A percentile compares a stretch with the other conserved stretches of the same genome.
Evolutionary conservation across 805 yeast genomes (phyloP).

Genomic region (Candida schatavii): DNA sequence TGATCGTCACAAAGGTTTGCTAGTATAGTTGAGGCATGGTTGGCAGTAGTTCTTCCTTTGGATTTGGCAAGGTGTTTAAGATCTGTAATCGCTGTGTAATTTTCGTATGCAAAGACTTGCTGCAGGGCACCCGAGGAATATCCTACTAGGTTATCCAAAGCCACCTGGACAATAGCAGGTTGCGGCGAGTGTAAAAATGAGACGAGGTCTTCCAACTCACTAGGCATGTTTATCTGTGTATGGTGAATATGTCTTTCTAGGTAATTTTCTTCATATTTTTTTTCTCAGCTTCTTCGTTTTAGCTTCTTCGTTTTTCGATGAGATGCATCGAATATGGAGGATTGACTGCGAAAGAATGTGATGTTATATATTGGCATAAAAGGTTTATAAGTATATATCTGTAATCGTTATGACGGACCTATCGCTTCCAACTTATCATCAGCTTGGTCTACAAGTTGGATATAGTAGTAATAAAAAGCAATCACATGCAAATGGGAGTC

Average conservation of each 20-base stretch:
- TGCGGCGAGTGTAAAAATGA: constrained; percentile 79
- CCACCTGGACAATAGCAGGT: constrained; percentile 76
- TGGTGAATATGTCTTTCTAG: background rate
- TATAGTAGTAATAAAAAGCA: constrained; percentile 39
- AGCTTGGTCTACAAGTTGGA: constrained; percentile 24
- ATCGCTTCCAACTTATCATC: constrained; percentile 10
- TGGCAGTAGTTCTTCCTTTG: constrained; percentile 52
- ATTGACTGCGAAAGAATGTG: background rate
- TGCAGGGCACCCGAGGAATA: constrained; percentile 71
- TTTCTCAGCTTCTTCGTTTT: background rate
- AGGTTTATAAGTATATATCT: no score
- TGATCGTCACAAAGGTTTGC: constrained; percentile 78
- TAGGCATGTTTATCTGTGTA: constrained; percentile 31
- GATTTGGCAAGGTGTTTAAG: constrained; percentile 59
- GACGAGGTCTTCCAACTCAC: constrained; percentile 56
- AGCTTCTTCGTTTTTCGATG: constrained; percentile 3
- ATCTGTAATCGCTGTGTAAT: constrained; percentile 69
- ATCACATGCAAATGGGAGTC: constrained; percentile 33
- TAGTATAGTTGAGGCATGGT: constrained; percentile 72
- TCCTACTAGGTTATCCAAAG: constrained; percentile 79
- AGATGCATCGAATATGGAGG: background rate
- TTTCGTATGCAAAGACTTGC: constrained; percentile 64
- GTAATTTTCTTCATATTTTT: no score
- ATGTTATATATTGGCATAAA: no score
- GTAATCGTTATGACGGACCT: no score